Percentiles rank a stretch among this genome's conserved stretches.
phyloP scores from a whole-genome alignment of 108 stramenopile species.

The Cyclotella atomus region DNA sequence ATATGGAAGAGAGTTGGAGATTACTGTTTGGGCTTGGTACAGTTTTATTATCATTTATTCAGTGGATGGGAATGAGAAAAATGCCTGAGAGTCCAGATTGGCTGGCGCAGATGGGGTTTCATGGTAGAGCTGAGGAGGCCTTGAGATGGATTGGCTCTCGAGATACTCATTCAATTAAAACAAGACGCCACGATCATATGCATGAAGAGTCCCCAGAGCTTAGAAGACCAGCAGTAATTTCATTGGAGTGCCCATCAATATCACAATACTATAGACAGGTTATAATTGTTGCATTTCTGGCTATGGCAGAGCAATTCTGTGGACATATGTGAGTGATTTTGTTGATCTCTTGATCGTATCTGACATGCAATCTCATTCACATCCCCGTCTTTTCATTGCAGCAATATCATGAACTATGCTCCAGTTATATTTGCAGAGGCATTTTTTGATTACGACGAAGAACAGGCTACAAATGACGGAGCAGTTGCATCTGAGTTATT shows the following conservation, averaged over 20 bases:
- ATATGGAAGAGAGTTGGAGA: slow-evolving; percentile 53
- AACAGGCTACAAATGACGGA: slow-evolving; percentile 33
- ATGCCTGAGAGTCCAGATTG: slow-evolving; percentile 67
- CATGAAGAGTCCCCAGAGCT: slow-evolving; percentile 10
- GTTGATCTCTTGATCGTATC: not conserved
- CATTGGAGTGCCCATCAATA: slow-evolving; percentile 35
- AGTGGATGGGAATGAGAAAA: slow-evolving; percentile 52
- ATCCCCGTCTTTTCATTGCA: too few relatives aligned
- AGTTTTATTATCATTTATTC: slow-evolving; percentile 42
- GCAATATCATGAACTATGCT: slow-evolving; percentile 61
- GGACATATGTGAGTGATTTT: slow-evolving; percentile 41
- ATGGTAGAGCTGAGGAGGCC: slow-evolving; percentile 51
- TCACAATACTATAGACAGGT: slow-evolving; percentile 50
- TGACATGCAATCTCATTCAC: not conserved
- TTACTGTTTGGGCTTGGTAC: slow-evolving; percentile 55
- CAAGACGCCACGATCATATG: not conserved
- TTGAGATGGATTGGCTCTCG: slow-evolving; percentile 30
- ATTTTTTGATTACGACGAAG: slow-evolving; percentile 45
- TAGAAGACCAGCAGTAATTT: too few relatives aligned
- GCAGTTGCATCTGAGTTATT: slow-evolving; percentile 32
- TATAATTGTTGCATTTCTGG: slow-evolving; percentile 46
- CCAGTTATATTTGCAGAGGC: slow-evolving; percentile 57
- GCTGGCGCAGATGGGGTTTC: slow-evolving; percentile 49
- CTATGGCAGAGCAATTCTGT: slow-evolving; percentile 56
- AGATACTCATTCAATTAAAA: slow-evolving; percentile 12